Evolutionary conservation across 2,329 filamentous ascomycete genomes (phyloP).

Genomic region (Lasiodiplodia theobromae): DNA sequence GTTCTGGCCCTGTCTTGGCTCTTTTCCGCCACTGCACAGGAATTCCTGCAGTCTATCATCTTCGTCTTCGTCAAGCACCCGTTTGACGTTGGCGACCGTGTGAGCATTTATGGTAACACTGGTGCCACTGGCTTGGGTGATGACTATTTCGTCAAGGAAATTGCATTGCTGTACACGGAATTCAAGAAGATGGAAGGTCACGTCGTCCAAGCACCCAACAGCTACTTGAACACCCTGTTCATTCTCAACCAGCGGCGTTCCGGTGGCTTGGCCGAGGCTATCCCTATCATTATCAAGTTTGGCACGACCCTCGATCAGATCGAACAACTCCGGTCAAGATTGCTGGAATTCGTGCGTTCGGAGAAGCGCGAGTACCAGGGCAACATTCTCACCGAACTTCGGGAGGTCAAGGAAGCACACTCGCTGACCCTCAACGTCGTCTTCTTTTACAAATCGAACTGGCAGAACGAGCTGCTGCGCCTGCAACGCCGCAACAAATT

Average conservation of each 20-base stretch:
- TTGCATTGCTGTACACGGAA: constrained; percentile 90
- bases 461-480: constrained; percentile 92
- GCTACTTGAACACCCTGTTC: constrained; percentile 88
- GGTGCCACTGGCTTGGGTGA: constrained; percentile 80
- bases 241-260: constrained; percentile 94
- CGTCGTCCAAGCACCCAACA: constrained; percentile 94
- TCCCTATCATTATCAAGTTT: constrained; percentile 85
- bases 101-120: constrained; percentile 89
- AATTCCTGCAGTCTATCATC: constrained; percentile 91
- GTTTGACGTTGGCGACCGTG: constrained; percentile 93
- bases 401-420: constrained; percentile 80
- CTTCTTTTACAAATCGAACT: constrained; percentile 98
- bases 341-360: constrained; percentile 80
- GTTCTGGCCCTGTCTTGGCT: constrained; percentile 93
- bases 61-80: constrained; percentile 98
- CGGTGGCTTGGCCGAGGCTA: constrained; percentile 83
- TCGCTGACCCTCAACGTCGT: constrained; percentile 89
- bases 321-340: constrained; percentile 77
- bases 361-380: constrained; percentile 91
- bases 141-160: constrained; percentile 96
- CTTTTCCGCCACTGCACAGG: constrained; percentile 89
- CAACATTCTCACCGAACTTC: constrained; percentile 86
- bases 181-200: constrained; percentile 99
- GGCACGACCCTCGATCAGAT: constrained; percentile 86
- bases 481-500: constrained; percentile 93